Conservation (phyloP, 2,329 filamentous ascomycete species). For the Sporothrix euskadiensis region DNA sequence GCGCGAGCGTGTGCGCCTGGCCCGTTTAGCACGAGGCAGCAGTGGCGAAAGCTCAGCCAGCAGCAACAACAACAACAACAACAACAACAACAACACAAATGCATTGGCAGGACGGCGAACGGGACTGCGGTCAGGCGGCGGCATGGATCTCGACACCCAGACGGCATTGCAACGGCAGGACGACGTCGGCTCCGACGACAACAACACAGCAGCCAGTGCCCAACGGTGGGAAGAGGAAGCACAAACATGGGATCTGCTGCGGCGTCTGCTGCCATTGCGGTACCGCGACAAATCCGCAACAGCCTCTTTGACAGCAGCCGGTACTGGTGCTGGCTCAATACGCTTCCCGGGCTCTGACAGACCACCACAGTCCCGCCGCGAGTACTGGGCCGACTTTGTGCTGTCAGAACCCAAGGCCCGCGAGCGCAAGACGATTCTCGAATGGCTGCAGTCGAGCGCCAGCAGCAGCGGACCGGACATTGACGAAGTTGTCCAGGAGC, state of each 20-base stretch:
- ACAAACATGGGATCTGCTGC: constrained; percentile 86
- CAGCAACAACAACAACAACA: constrained; percentile 18
- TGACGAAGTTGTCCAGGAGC: constrained; percentile 71
- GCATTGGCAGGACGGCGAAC: neutral
- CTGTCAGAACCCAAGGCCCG: constrained; percentile 69
- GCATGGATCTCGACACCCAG: constrained; percentile 58
- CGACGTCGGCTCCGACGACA: constrained; percentile 34
- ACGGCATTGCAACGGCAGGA: constrained; percentile 36
- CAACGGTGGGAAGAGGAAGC: constrained; percentile 76
- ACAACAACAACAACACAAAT: constrained; percentile 11
- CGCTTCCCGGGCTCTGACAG: constrained; percentile 31
- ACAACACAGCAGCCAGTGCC: constrained; percentile 41
- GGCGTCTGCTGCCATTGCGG: constrained; percentile 70
- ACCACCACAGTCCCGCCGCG: constrained; percentile 37
- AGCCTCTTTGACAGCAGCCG: constrained; percentile 4
- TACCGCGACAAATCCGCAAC: constrained; percentile 51
- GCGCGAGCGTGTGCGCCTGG: constrained; percentile 44
- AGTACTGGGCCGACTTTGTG: constrained; percentile 71
- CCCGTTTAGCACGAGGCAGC: constrained; percentile 34
- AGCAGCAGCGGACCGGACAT: constrained; percentile 69
- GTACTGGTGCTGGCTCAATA: constrained; percentile 33
- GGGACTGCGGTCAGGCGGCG: constrained; percentile 33
- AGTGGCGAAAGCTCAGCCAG: constrained; percentile 29
- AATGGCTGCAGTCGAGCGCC: constrained; percentile 82
- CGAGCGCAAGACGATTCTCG: constrained; percentile 76